Base-by-base conservation (phyloP, 2,329 filamentous ascomycete genomes). In the Verticillium nubilum region DNA sequence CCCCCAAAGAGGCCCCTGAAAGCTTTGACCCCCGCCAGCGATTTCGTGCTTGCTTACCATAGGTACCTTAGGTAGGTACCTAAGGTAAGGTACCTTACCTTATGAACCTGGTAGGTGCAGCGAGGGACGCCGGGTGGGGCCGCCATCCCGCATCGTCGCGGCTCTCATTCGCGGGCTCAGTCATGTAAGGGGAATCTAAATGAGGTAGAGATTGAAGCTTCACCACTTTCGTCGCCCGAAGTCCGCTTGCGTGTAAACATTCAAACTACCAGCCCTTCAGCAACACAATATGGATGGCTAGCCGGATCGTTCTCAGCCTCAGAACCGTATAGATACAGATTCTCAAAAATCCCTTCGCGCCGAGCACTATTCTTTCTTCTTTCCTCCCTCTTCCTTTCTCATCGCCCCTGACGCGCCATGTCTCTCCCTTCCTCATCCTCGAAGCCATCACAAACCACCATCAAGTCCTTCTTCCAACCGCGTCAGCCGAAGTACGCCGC, bases 381-480 rank as follows among this genome's bases (percentile, higher is more conserved):
- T 23, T 25, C 37, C 23, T 23, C 9, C n/a, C 31, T 35, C 23
- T 10, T 9, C 25, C 31, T 27, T 3, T 19, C 13, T 23, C 28
- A 4, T 5, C 28, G 3, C 27, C 15, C n/a, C 19, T 26, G 17
- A 9, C 9, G 12, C 61, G 66, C 60, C 64, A 78, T 78, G 76
- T 76, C 75, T 53, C 73, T 75, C 58, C 75, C 62, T 25, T 56
- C 76, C 53, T 72, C 69, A 47, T 66, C 68, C 55, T 68, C 70
- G 60, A 74, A 74, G 60, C 72, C 70, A 53, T 67, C 72, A 26
- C 82, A 86, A 67, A 72, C 80, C 42, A 86, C 85, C 53, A 87
- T 88, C 66, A 82, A 80, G 58, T 86, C 83, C 58, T 88, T 88
- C 74, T 87, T 88, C 70, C 76, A 78, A 62, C 78, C 80, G 54